A percentile compares a stretch with the other conserved stretches of the same genome.
Conservation (phyloP, 371 early-diverging fungal species). For the Mucor saturninus region DNA sequence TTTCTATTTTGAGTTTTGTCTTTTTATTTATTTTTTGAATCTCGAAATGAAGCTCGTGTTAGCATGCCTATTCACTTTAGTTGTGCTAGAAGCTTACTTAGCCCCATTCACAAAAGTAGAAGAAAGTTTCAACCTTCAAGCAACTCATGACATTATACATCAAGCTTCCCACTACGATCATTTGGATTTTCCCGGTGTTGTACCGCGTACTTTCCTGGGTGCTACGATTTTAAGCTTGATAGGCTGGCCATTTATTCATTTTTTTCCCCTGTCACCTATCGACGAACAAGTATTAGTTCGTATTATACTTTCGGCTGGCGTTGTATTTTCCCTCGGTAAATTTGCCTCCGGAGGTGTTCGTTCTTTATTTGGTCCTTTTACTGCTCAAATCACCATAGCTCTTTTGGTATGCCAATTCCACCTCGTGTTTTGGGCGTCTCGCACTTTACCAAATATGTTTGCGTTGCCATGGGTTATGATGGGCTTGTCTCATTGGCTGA, state of each 20-base stretch:
- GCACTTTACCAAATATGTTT: slow-evolving; percentile 88
- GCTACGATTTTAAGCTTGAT: slow-evolving; percentile 61
- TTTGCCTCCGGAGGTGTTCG: slow-evolving; percentile 53
- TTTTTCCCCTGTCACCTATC: neutral
- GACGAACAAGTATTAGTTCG: slow-evolving; percentile 54
- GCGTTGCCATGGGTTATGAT: slow-evolving; percentile 70
- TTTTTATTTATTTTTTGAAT: slow-evolving; percentile 6
- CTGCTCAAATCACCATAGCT: slow-evolving; percentile 62
- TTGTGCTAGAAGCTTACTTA: slow-evolving; percentile 45
- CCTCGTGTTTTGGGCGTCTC: slow-evolving; percentile 83
- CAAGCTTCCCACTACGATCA: slow-evolving; percentile 73
- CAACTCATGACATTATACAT: slow-evolving; percentile 84
- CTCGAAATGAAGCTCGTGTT: slow-evolving; percentile 40
- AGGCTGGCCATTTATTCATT: slow-evolving; percentile 14
- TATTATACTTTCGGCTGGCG: slow-evolving; percentile 58
- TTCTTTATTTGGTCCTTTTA: slow-evolving; percentile 58
- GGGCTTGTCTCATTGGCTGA: slow-evolving; percentile 48
- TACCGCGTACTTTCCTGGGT: slow-evolving; percentile 91
- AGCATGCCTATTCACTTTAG: slow-evolving; percentile 35
- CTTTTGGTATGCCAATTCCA: slow-evolving; percentile 84
- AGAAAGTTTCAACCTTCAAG: slow-evolving; percentile 95
- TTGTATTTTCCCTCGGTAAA: slow-evolving; percentile 43
- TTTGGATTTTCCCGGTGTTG: slow-evolving; percentile 89
- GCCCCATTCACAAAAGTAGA: slow-evolving; percentile 95
- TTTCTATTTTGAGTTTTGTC: slow-evolving; percentile 13